Conservation (phyloP, 1,284 basidiomycete species). For the Fistulinella cinereoalba region DNA sequence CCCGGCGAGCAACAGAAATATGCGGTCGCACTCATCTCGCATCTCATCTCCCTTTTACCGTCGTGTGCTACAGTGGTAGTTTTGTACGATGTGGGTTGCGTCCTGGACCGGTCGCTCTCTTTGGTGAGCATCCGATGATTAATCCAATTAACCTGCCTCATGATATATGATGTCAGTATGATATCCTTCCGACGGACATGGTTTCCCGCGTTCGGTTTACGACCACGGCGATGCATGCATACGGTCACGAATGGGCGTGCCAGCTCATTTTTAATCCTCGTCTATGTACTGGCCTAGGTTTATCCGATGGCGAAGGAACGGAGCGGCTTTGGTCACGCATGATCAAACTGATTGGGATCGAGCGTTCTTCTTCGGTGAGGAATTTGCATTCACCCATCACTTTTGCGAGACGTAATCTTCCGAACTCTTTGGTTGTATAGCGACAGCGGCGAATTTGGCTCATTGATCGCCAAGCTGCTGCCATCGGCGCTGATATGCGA, state of each 20-base stretch:
- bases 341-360: slow-evolving; percentile 1
- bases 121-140: not conserved
- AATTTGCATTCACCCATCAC: not conserved
- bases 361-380: not conserved
- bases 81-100: slow-evolving; percentile 42
- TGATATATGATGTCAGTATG: no score
- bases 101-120: slow-evolving; percentile 31
- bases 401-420: not conserved
- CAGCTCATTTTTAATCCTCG: not conserved
- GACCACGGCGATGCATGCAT: not conserved
- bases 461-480: slow-evolving; percentile 24
- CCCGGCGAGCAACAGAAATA: slow-evolving; percentile 25
- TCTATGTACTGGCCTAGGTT: not conserved
- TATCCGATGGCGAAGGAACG: not conserved
- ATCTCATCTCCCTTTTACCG: slow-evolving; percentile 30
- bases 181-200: not conserved
- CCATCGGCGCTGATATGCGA: slow-evolving; percentile 18
- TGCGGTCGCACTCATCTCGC: slow-evolving; percentile 30
- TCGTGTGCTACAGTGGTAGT: slow-evolving; percentile 29
- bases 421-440: no score
- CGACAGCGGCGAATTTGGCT: slow-evolving; percentile 27
- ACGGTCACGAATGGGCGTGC: slow-evolving; percentile 3
- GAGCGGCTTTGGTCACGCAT: not conserved
- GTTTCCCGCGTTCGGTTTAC: not conserved
- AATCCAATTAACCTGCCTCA: not conserved